Conservation (phyloP, 108 stramenopile genomes). For the Mediolabrus comicus region DNA sequence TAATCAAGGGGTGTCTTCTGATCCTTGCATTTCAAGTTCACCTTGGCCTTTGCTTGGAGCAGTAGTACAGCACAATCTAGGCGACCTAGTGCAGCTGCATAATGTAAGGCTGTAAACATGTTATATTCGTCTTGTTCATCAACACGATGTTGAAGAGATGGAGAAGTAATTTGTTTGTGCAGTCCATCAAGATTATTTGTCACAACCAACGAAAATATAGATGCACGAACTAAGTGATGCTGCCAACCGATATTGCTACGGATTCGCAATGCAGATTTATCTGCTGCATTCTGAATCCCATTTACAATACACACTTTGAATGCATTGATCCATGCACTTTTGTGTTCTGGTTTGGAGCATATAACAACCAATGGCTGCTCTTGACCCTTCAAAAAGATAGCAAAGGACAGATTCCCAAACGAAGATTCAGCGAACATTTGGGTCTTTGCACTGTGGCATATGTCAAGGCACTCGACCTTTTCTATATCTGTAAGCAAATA, state of each 20-base stretch:
- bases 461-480: slow-evolving; percentile 26
- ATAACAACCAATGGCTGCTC: slow-evolving; percentile 26
- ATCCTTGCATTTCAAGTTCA: slow-evolving; percentile 29
- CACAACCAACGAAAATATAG: slow-evolving; percentile 30
- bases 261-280: slow-evolving; percentile 5
- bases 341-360: slow-evolving; percentile 46
- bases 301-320: slow-evolving; percentile 28
- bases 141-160: not conserved
- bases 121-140: slow-evolving; percentile 30
- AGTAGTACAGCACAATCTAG: slow-evolving; percentile 17
- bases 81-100: slow-evolving; percentile 22
- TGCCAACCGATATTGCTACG: slow-evolving; percentile 29
- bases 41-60: slow-evolving; percentile 16
- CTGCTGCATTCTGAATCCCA: slow-evolving; percentile 1
- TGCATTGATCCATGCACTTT: slow-evolving; percentile 37
- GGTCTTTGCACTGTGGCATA: slow-evolving; percentile 32
- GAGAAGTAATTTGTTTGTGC: slow-evolving; percentile 5
- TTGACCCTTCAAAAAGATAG: slow-evolving; percentile 18
- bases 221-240: slow-evolving; percentile 23
- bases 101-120: slow-evolving; percentile 42
- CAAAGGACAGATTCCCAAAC: slow-evolving; percentile 24
- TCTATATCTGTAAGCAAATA: slow-evolving; percentile 20
- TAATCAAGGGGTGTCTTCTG: slow-evolving; percentile 39
- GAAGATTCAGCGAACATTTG: slow-evolving; percentile 21
- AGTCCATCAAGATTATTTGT: slow-evolving; percentile 14